phyloP scores from a whole-genome alignment of 768 basidiomycete genomes.

The Boletales sp. region DNA sequence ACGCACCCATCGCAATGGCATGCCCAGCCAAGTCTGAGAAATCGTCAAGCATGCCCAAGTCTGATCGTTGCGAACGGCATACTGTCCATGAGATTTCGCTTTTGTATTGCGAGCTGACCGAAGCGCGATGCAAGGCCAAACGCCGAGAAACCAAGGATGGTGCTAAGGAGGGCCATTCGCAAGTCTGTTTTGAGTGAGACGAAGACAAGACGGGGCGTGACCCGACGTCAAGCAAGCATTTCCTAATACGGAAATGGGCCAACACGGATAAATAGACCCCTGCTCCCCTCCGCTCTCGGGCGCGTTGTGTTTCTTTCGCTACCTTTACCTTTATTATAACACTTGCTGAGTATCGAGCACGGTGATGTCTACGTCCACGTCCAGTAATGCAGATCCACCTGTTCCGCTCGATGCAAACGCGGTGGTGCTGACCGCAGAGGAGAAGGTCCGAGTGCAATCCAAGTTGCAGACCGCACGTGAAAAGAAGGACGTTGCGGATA shows the following conservation, averaged over 20 bases:
- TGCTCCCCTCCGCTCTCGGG: background rate
- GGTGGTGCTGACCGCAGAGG: conserved; percentile 13
- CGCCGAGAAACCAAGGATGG: conserved; percentile 71
- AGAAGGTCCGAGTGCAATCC: conserved; percentile 30
- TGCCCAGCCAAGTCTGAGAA: conserved; percentile 69
- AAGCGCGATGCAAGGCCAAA: conserved; percentile 82
- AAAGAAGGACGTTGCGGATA: conserved; percentile 65
- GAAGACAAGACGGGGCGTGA: conserved; percentile 8
- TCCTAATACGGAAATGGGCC: conserved; percentile 13
- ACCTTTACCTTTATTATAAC: too few relatives aligned
- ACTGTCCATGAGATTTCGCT: conserved; percentile 77
- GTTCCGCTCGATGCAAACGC: conserved; percentile 20
- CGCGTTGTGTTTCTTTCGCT: background rate
- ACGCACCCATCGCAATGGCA: conserved; percentile 60
- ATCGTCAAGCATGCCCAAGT: background rate
- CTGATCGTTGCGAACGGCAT: conserved; percentile 31
- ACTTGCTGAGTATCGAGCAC: background rate
- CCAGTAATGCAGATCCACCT: background rate
- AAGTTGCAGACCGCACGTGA: conserved; percentile 62
- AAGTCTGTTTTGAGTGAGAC: background rate
- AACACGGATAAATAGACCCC: conserved; percentile 27
- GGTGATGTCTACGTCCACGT: conserved; percentile 16
- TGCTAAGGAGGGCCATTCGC: conserved; percentile 63
- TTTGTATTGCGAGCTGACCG: conserved; percentile 86
- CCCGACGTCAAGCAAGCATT: background rate